Base-by-base conservation (phyloP, 1,139 yeast genomes). In the Suhomyces ambrosiae region DNA sequence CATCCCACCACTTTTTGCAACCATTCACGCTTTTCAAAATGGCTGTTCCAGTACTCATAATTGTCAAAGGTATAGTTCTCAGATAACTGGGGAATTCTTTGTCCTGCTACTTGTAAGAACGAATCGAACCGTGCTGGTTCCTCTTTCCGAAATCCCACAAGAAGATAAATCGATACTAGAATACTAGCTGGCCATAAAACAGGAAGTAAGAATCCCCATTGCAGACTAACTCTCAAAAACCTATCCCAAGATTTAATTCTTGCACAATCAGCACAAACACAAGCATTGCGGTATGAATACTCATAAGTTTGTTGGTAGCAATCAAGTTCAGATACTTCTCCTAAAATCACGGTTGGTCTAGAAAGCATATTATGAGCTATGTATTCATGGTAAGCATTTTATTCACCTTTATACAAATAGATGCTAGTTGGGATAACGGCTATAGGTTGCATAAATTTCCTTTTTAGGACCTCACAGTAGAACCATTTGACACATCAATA, bases 131-230 rank as follows among this genome's bases (percentile, higher is more conserved):
- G 9, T 11, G 17, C 4, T 6, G 41, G 38, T 7, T 17, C 11
- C 10, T n/a, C 23, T 7, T 25, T 25, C 10, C 27, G n/a, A 12
- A 27, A 38, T 19, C 27, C n/a, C n/a, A 28, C 2, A 6, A 31
- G 9, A 5, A 12, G 27, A 14, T 27, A 33, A n/a, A 17, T 9
- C 6, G 18, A 5, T 9, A 26, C 6, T n/a, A 30, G 28, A 4
- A 48, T 27, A 18, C 41, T 42, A n/a, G 35, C 37, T 1, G 54
- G 2, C 67, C 67, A 62, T 2, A 54, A 9, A 0, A 49, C 29
- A 3, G 69, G 68, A 17, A 53, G 40, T 2, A 54, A 3, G 0
- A 53, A 10, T 0, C 66, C 66, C 37, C 45, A 40, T 23, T 47
- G 28, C 12, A 59, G 32, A 3, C 42, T 37, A 31, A 26, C 16